These are phyloP conservation scores for Phyllosticta citribraziliensis DNA, from an alignment of 2,329 filamentous ascomycete genomes.

Conservation along the genomic window DNA sequence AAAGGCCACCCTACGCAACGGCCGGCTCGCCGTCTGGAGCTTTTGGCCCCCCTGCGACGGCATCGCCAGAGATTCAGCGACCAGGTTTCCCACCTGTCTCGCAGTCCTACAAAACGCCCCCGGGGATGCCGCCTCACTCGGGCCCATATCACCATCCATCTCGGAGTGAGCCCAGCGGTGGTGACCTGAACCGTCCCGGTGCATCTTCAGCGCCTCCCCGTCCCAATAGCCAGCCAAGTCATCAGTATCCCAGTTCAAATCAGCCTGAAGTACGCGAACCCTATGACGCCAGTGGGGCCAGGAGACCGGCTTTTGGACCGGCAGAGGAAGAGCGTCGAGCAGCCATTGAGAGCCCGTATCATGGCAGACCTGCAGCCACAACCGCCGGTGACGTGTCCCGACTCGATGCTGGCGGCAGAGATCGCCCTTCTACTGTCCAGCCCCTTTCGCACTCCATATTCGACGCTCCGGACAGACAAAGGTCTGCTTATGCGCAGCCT, in stretches of 20 bases:
- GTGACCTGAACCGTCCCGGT: background rate
- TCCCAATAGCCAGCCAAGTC: slow-evolving; percentile 31
- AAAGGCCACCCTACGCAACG: slow-evolving; percentile 19
- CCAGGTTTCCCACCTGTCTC: slow-evolving; percentile 22
- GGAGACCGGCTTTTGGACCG: slow-evolving; percentile 15
- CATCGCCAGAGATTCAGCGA: slow-evolving; percentile 26
- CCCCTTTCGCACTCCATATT: slow-evolving; percentile 29
- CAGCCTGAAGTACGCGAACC: slow-evolving; percentile 17
- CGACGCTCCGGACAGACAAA: slow-evolving; percentile 20
- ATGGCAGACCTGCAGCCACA: background rate
- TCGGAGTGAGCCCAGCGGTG: slow-evolving; percentile 1
- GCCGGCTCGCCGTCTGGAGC: slow-evolving; percentile 23
- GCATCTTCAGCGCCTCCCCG: slow-evolving; percentile 22
- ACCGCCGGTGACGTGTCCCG: slow-evolving; percentile 4
- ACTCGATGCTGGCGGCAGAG: slow-evolving; percentile 12
- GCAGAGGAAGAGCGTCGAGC: slow-evolving; percentile 3
- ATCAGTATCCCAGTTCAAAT: slow-evolving; percentile 16
- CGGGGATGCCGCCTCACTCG: background rate
- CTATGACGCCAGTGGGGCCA: slow-evolving; percentile 19
- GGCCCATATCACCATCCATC: slow-evolving; percentile 3
- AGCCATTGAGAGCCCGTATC: background rate
- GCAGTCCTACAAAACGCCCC: slow-evolving; percentile 21
- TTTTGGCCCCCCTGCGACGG: slow-evolving; percentile 7
- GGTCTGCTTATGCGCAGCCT: background rate
- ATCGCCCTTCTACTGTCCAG: slow-evolving; percentile 30